Evolutionary conservation across 2,329 filamentous ascomycete genomes (phyloP).

Genomic region (Epichloe sibirici): DNA sequence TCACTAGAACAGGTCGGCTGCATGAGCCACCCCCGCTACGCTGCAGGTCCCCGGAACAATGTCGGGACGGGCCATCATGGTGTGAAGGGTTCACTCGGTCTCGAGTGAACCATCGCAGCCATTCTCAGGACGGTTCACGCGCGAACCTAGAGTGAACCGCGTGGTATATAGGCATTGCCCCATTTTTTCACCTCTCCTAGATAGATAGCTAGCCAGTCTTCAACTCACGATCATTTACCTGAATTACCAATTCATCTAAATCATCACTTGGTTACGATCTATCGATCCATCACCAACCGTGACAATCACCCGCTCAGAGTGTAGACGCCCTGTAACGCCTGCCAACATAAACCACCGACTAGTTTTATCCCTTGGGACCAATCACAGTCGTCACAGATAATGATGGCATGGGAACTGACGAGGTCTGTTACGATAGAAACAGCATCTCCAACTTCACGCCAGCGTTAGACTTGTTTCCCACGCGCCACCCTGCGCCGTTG

Average conservation of each 20-base stretch:
- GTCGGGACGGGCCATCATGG: background rate
- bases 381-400: background rate
- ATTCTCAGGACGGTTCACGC: background rate
- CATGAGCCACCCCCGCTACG: background rate
- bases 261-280: background rate
- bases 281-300: background rate
- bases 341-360: background rate
- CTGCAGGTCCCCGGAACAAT: background rate
- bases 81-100: background rate
- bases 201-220: background rate
- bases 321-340: background rate
- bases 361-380: background rate
- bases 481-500: no score
- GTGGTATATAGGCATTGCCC: background rate
- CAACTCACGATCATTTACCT: background rate
- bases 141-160: background rate
- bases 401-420: no score
- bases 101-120: no score
- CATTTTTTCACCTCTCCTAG: background rate
- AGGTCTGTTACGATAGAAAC: no score
- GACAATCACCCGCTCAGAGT: background rate
- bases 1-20: background rate
- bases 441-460: no score
- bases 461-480: no score
- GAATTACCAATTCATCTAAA: background rate